phyloP scores from a whole-genome alignment of 2,329 filamentous ascomycete species.

The Arthroderma uncinatum region DNA sequence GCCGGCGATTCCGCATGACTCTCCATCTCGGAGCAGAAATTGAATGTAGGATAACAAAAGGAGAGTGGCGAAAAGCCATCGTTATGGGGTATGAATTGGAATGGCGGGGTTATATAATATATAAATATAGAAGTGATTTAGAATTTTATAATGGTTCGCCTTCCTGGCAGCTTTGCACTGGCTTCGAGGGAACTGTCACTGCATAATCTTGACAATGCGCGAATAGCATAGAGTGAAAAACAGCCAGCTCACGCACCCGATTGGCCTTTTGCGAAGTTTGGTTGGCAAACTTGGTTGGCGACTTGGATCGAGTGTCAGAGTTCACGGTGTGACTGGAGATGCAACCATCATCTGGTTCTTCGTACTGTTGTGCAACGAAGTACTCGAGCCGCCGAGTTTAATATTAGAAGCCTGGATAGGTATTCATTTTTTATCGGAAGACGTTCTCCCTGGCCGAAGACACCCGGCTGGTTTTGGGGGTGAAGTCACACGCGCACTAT shows the following conservation, averaged over 20 bases:
- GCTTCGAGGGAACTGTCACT: neutral
- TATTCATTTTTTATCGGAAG: no score
- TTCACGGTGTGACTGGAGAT: neutral
- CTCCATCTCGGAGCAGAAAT: neutral
- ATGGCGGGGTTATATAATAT: neutral
- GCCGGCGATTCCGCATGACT: neutral
- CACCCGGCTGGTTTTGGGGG: no score
- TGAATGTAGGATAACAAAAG: neutral
- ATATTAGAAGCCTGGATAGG: neutral
- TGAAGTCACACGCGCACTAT: no score
- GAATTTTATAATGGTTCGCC: neutral
- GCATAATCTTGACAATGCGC: neutral
- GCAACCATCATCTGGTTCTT: slow-evolving; percentile 1
- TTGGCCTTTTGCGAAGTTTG: neutral
- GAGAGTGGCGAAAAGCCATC: no score
- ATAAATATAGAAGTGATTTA: neutral
- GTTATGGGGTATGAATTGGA: neutral
- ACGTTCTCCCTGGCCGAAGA: no score
- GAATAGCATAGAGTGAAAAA: neutral
- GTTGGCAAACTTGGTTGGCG: neutral
- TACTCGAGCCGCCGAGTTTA: neutral
- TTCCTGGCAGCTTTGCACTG: neutral
- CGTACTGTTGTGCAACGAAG: neutral
- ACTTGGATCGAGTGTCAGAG: neutral
- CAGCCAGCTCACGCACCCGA: neutral